phyloP scores from a whole-genome alignment of 2,329 filamentous ascomycete species.

The Pseudopithomyces chartarum region DNA sequence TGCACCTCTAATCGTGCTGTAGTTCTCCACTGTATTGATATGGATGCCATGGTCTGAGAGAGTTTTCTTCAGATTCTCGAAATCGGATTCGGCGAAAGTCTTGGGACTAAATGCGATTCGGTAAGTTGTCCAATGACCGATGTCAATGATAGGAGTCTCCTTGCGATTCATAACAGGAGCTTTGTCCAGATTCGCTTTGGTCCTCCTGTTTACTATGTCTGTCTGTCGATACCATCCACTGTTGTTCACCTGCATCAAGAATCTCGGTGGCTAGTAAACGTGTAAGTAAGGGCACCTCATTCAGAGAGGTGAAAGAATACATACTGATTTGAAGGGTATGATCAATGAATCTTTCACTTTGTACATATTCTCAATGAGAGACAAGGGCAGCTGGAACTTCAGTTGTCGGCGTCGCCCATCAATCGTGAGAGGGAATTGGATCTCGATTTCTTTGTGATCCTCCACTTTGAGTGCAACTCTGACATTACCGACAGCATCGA shows the following conservation, averaged over 20 bases:
- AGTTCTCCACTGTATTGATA: constrained; percentile 50
- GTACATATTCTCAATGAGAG: constrained; percentile 50
- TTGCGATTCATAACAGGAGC: constrained; percentile 46
- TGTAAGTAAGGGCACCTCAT: constrained; percentile 37
- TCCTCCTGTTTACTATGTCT: constrained; percentile 58
- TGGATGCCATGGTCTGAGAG: constrained; percentile 76
- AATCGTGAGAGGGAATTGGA: constrained; percentile 50
- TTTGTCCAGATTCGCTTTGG: constrained; percentile 18
- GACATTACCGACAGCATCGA: constrained; percentile 33
- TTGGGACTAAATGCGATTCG: constrained; percentile 53
- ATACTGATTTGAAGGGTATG: constrained; percentile 38
- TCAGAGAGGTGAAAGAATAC: constrained; percentile 1
- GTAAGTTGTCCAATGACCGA: constrained; percentile 69
- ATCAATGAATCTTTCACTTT: constrained; percentile 29
- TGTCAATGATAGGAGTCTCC: constrained; percentile 60
- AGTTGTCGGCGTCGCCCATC: constrained; percentile 30
- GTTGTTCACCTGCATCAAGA: constrained; percentile 34
- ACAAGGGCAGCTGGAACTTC: constrained; percentile 52
- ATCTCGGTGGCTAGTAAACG: background rate
- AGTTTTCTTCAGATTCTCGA: constrained; percentile 55
- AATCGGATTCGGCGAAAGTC: constrained; percentile 39
- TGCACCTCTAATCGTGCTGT: constrained; percentile 44
- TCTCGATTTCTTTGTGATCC: constrained; percentile 48
- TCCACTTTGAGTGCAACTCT: constrained; percentile 49
- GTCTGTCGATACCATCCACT: constrained; percentile 69